Evolutionary conservation across 2,329 filamentous ascomycete genomes (phyloP).

Genomic region (Colletotrichum incanum): DNA sequence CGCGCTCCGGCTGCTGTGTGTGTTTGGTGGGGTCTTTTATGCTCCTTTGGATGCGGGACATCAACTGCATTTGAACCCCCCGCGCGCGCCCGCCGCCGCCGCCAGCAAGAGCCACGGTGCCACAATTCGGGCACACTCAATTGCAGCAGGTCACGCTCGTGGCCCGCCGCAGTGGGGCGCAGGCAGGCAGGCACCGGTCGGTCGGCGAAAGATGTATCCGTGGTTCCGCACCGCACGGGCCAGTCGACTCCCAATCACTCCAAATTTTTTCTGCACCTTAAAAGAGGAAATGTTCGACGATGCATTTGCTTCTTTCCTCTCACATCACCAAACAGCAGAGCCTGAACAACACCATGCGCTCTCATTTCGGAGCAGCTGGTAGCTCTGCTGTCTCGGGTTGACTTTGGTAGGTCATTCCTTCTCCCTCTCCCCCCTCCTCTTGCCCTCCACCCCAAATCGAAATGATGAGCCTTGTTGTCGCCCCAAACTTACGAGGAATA

Average conservation of each 20-base stretch:
- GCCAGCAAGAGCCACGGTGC: constrained; percentile 22
- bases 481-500: constrained; percentile 65
- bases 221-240: constrained; percentile 32
- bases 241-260: constrained; percentile 38
- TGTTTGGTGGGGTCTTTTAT: constrained; percentile 41
- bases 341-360: constrained; percentile 24
- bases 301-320: not conserved
- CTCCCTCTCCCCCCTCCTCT: not conserved
- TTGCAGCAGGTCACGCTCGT: not conserved
- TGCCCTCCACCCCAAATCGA: constrained; percentile 5
- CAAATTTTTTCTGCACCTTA: constrained; percentile 35
- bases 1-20: not conserved
- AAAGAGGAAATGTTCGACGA: constrained; percentile 22
- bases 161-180: not conserved
- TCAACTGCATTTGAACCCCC: constrained; percentile 39
- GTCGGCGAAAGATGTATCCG: constrained; percentile 39
- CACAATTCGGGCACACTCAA: constrained; percentile 6
- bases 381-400: constrained; percentile 26
- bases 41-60: constrained; percentile 36
- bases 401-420: constrained; percentile 42
- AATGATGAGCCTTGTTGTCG: constrained; percentile 66
- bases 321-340: constrained; percentile 36
- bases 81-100: not conserved
- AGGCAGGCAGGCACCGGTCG: not conserved
- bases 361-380: constrained; percentile 12